A percentile compares a stretch with the other conserved stretches of the same genome.
Conservation (phyloP, 2,329 filamentous ascomycete species). For the Nakataea oryzae region DNA sequence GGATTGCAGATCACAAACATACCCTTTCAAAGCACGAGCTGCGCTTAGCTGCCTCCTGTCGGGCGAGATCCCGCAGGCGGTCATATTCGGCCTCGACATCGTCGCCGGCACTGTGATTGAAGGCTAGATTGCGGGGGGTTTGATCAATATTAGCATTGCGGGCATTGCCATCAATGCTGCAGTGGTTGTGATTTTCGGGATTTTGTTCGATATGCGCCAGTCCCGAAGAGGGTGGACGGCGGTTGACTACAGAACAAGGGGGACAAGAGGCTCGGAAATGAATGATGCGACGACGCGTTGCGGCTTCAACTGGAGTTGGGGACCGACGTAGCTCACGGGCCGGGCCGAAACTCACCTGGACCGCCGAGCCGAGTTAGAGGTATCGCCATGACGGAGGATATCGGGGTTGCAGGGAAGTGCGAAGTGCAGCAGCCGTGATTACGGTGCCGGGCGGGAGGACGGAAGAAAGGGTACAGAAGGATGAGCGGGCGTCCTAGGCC, state of each 20-base stretch:
- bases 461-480: background rate
- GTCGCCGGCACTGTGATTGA: conserved; percentile 59
- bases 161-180: background rate
- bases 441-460: no score
- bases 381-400: conserved; percentile 23
- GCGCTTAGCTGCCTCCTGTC: conserved; percentile 70
- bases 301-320: background rate
- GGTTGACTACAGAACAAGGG: background rate
- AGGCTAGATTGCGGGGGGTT: conserved; percentile 39
- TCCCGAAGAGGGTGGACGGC: no score
- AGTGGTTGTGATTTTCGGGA: background rate
- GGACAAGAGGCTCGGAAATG: background rate
- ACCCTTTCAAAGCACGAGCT: conserved; percentile 66
- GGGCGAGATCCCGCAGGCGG: conserved; percentile 72
- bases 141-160: background rate
- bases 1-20: conserved; percentile 15
- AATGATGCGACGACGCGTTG: background rate
- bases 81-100: conserved; percentile 83
- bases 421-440: background rate
- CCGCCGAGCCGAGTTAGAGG: conserved; percentile 33
- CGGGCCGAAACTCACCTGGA: conserved; percentile 26
- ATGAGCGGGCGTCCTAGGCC: background rate
- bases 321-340: background rate
- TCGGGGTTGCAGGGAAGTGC: background rate
- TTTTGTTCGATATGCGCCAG: background rate